phyloP scores from a whole-genome alignment of 2,329 filamentous ascomycete genomes.

The Colletotrichum somersetense region DNA sequence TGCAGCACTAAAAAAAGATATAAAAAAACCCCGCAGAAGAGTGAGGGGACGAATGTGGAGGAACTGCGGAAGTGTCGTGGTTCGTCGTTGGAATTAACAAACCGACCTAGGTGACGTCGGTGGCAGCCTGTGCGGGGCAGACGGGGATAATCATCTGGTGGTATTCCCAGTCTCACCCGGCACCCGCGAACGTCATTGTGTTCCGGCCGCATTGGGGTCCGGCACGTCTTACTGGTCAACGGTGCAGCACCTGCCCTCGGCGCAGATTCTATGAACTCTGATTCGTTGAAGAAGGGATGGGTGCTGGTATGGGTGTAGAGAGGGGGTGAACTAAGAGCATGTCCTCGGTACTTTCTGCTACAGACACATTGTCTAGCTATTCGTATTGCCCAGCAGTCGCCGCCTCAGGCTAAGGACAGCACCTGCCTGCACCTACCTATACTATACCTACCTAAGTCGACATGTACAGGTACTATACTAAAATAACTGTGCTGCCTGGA shows the following conservation, averaged over 20 bases:
- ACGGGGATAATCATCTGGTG: constrained; percentile 30
- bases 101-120: constrained; percentile 32
- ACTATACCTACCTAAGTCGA: too few species aligned
- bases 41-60: background rate
- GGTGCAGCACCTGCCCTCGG: constrained; percentile 1
- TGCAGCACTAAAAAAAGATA: too few species aligned
- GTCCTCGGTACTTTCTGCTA: background rate
- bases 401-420: background rate
- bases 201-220: constrained; percentile 8
- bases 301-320: too few species aligned
- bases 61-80: constrained; percentile 11
- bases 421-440: too few species aligned
- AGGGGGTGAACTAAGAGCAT: background rate
- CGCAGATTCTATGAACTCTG: background rate
- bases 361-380: constrained; percentile 12
- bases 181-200: constrained; percentile 39
- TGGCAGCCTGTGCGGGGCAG: constrained; percentile 17
- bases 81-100: constrained; percentile 41
- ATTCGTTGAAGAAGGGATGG: background rate
- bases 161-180: constrained; percentile 30
- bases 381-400: background rate
- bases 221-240: constrained; percentile 20
- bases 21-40: constrained; percentile 9
- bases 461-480: background rate
- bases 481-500: background rate